These are phyloP conservation scores for Sporothrix schenckii DNA, from an alignment of 2,329 filamentous ascomycete genomes.

Conservation along the genomic window DNA sequence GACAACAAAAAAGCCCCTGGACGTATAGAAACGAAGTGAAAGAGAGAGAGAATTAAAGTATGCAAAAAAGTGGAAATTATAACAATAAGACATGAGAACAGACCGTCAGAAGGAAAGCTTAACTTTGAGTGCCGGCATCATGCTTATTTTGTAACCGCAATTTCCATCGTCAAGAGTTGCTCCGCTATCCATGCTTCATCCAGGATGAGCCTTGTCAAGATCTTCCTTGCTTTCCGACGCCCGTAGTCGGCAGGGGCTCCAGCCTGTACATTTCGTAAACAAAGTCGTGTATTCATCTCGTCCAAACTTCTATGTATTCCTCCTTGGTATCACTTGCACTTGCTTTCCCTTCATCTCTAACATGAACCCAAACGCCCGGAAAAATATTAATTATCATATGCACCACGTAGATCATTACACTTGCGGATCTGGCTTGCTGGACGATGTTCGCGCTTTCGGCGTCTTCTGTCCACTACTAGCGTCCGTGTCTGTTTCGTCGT, in stretches of 20 bases:
- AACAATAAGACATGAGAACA: neutral
- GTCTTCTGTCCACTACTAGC: neutral
- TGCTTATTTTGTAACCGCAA: neutral
- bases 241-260: neutral
- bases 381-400: neutral
- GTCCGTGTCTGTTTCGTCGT: conserved; percentile 25
- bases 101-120: neutral
- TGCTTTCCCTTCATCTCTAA: neutral
- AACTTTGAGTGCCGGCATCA: neutral
- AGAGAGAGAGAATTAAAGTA: neutral
- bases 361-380: neutral
- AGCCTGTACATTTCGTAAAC: neutral
- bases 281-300: neutral
- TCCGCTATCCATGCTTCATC: neutral
- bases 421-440: neutral
- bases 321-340: conserved; percentile 7
- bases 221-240: neutral
- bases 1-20: neutral
- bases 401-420: neutral
- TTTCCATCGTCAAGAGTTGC: neutral
- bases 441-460: neutral
- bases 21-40: too few species aligned
- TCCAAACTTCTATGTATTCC: conserved; percentile 1
- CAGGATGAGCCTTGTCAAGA: neutral
- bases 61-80: neutral